Conservation (phyloP, 805 yeast species). For the Suhomyces xylopsoci region DNA sequence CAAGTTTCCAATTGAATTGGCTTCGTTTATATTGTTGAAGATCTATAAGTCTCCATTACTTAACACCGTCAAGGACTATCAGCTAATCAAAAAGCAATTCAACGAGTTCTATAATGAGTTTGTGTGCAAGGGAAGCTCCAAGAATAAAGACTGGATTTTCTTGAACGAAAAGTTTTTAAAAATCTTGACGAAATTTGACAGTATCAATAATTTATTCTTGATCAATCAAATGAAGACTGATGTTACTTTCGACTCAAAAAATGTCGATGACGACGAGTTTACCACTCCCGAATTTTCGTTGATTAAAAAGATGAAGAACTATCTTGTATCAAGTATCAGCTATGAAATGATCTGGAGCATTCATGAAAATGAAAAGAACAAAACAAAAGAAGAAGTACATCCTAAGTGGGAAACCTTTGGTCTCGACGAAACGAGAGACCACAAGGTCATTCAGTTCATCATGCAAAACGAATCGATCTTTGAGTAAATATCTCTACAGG, state of each 20-base stretch:
- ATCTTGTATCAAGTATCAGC: constrained; percentile 33
- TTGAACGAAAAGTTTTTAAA: constrained; percentile 20
- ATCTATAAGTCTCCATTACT: constrained; percentile 33
- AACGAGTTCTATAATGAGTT: constrained; percentile 18
- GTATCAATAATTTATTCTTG: constrained; percentile 11
- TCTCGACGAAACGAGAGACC: constrained; percentile 15
- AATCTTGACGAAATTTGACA: constrained; percentile 24
- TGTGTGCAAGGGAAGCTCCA: constrained; percentile 8
- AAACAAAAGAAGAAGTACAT: constrained; percentile 9
- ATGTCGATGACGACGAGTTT: constrained; percentile 5
- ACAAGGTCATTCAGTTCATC: constrained; percentile 18
- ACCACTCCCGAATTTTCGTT: constrained; percentile 22
- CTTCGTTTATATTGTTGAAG: constrained; percentile 28
- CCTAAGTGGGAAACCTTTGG: constrained; percentile 30
- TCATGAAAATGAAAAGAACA: constrained; percentile 21
- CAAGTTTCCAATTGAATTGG: constrained; percentile 36
- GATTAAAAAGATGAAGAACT: constrained; percentile 31
- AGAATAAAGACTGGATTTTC: constrained; percentile 21
- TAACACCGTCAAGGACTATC: constrained; percentile 22
- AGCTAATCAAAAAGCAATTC: constrained; percentile 22
- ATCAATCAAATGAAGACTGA: constrained; percentile 10
- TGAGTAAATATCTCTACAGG: constrained; percentile 6
- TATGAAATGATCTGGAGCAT: constrained; percentile 42
- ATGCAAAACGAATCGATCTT: constrained; percentile 19
- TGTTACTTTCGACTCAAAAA: constrained; percentile 1